Evolutionary conservation across 805 yeast genomes (phyloP).

Genomic region (Ogataea thermomethanolica): DNA sequence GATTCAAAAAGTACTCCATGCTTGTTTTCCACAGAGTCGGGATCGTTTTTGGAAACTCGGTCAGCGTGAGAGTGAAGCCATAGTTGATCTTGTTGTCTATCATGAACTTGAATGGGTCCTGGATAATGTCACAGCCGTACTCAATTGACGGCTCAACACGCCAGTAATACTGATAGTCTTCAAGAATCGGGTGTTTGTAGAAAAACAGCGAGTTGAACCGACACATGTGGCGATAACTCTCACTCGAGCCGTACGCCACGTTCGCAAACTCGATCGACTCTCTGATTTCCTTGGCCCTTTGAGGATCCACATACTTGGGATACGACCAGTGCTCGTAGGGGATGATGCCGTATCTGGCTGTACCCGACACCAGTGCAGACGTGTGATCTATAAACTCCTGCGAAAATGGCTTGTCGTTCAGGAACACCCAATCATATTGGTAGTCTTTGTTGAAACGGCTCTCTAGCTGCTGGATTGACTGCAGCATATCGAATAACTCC

Average conservation of each 20-base stretch:
- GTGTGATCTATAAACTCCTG: slow-evolving; percentile 40
- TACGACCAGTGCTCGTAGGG: slow-evolving; percentile 51
- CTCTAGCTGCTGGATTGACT: slow-evolving; percentile 39
- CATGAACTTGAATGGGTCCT: slow-evolving; percentile 55
- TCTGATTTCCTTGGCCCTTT: slow-evolving; percentile 36
- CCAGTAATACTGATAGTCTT: slow-evolving; percentile 58
- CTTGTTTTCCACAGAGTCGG: slow-evolving; percentile 50
- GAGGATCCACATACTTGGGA: slow-evolving; percentile 45
- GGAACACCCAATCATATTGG: slow-evolving; percentile 45
- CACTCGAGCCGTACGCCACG: slow-evolving; percentile 61
- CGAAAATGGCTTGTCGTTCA: slow-evolving; percentile 47
- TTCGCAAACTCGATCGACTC: slow-evolving; percentile 32
- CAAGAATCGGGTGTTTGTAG: slow-evolving; percentile 49
- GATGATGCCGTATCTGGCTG: slow-evolving; percentile 43
- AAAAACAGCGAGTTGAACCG: slow-evolving; percentile 49
- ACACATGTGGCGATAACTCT: slow-evolving; percentile 73
- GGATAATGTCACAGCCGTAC: slow-evolving; percentile 49
- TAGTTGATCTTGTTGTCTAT: slow-evolving; percentile 46
- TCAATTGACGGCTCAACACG: slow-evolving; percentile 55
- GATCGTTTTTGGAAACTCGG: slow-evolving; percentile 48
- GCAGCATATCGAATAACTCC: slow-evolving; percentile 39
- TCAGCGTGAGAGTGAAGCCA: slow-evolving; percentile 51
- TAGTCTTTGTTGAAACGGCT: slow-evolving; percentile 37
- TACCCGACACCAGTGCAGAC: slow-evolving; percentile 40
- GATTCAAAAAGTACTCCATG: slow-evolving; percentile 38